Base-by-base conservation (phyloP, 768 basidiomycete species). In the Agaricus bisporus region DNA sequence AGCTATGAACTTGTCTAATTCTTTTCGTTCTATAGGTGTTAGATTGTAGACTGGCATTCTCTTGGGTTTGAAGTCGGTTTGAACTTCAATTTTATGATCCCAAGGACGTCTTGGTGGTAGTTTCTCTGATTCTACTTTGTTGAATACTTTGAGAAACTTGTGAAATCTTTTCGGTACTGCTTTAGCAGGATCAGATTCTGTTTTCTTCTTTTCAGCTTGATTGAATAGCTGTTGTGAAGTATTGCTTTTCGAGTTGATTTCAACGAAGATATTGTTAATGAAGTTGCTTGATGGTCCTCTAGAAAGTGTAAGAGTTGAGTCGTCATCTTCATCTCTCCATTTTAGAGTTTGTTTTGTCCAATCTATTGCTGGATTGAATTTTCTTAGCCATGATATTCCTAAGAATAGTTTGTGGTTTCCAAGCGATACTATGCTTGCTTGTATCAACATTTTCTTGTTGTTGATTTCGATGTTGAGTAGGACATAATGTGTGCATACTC, bases 11-110 rank as follows among this genome's bases (percentile, higher is more conserved):
- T 45, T 45, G 15, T 10, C 18, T 3, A 45, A 20, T 53, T 53
- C 42, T n/a, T 53, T 29, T 4, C 60, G 66, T 57, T 79, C 72
- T 46, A 7, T 25, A 17, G 28, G 28, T 10, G 45, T 28, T 10
- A 46, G 28, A 10, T 29, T 11, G 28, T 46, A 46, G 4, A 17
- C 5, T 5, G 22, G 22, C 9, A 25, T 15, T n/a, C 25, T 4
- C 28, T 29, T 25, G 26, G 28, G 45, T 46, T 46, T 17, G 15
- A 46, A 46, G 4, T 22, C 9, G 1, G 1, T 5, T 46, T 29
- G 6, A n/a, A 29, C 4, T 4, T 46, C 25, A 12, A 46, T 46
- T 15, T 46, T 28, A 17, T 57, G 51, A 43, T 57, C 51, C 39
- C 46, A 57, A 6, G 42, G n/a, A 36, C 29, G 32, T 39, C 5